These are phyloP conservation scores for Medicago lupulina DNA, from an alignment of 306 rosid genomes.

Conservation along the genomic window DNA sequence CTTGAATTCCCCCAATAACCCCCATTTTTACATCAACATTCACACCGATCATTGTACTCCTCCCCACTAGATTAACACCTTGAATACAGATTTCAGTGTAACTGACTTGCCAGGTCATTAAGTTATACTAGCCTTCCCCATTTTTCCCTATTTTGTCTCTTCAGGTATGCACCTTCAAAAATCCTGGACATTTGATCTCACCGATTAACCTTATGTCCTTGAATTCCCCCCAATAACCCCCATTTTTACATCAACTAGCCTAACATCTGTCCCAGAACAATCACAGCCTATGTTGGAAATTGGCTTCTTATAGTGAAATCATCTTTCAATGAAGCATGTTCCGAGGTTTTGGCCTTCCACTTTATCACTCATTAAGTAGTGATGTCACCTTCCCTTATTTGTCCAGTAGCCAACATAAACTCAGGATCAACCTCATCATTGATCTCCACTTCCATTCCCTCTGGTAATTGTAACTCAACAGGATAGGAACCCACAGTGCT, in stretches of 20 bases:
- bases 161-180: not conserved
- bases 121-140: too few species aligned
- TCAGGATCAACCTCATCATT: not conserved
- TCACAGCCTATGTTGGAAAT: not conserved
- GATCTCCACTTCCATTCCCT: not conserved
- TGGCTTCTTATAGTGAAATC: not conserved
- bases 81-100: conserved; percentile 9
- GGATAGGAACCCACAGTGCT: not conserved
- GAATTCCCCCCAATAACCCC: conserved; percentile 2
- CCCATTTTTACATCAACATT: not conserved
- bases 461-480: not conserved
- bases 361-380: not conserved
- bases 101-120: not conserved
- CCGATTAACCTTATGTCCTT: not conserved
- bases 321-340: not conserved
- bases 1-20: conserved; percentile 10
- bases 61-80: not conserved
- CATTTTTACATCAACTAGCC: conserved; percentile 6
- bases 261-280: not conserved
- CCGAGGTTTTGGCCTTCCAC: not conserved
- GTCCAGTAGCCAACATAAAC: not conserved
- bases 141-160: not conserved
- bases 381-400: not conserved
- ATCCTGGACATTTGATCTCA: not conserved
- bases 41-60: not conserved